Percentiles rank a stretch among this genome's conserved stretches.
Evolutionary conservation across 768 basidiomycete species (phyloP).

Genomic region (Hypholoma fasciculare): DNA sequence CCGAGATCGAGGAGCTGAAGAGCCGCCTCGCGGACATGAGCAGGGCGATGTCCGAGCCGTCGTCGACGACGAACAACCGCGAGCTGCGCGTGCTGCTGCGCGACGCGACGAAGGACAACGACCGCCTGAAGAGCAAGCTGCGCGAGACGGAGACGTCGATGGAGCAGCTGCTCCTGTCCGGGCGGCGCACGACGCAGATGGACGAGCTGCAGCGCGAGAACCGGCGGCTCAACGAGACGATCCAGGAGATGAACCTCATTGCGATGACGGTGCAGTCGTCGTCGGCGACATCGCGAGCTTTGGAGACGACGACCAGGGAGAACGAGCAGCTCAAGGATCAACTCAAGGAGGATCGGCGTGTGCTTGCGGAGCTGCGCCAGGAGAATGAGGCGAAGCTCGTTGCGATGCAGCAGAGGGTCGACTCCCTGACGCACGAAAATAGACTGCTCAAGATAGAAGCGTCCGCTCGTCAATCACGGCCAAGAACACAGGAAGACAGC

Average conservation of each 20-base stretch:
- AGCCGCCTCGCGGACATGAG: slow-evolving; percentile 31
- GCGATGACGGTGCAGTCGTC: slow-evolving; percentile 29
- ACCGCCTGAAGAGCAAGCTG: slow-evolving; percentile 32
- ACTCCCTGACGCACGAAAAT: slow-evolving; percentile 26
- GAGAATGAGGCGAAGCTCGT: slow-evolving; percentile 19
- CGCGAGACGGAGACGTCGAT: slow-evolving; percentile 37
- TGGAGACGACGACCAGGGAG: slow-evolving; percentile 28
- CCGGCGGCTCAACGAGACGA: slow-evolving; percentile 25
- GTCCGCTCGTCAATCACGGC: neutral
- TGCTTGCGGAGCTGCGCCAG: slow-evolving; percentile 18
- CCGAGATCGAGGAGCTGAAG: slow-evolving; percentile 29
- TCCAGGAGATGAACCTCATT: slow-evolving; percentile 33
- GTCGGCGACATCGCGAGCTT: neutral
- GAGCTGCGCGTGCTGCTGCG: slow-evolving; percentile 36
- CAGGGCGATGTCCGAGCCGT: slow-evolving; percentile 27
- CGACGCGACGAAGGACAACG: slow-evolving; percentile 42
- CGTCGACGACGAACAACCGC: slow-evolving; percentile 24
- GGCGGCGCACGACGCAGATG: slow-evolving; percentile 25
- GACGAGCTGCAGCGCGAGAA: slow-evolving; percentile 37
- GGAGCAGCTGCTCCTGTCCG: slow-evolving; percentile 33
- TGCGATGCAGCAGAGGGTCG: slow-evolving; percentile 27
- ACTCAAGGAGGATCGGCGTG: slow-evolving; percentile 26
- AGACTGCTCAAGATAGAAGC: slow-evolving; percentile 25
- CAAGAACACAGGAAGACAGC: slow-evolving; percentile 20
- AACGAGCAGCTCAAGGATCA: slow-evolving; percentile 34